Conservation (phyloP, 1,284 basidiomycete genomes). For the Boletellus sp. region DNA sequence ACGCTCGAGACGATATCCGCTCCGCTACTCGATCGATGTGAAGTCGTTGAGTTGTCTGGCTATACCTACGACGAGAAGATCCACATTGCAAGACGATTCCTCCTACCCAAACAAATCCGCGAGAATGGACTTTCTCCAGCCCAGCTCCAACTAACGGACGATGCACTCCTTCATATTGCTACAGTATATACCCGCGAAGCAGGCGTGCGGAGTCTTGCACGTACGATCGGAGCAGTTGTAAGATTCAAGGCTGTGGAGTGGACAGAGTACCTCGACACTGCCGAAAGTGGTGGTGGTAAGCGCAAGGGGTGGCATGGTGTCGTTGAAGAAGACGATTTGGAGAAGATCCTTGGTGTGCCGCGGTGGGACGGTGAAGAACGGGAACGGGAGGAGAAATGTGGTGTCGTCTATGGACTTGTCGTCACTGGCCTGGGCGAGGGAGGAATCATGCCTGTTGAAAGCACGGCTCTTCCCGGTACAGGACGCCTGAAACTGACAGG, state of each 20-base stretch:
- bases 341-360: constrained; percentile 79
- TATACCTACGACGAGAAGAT: constrained; percentile 92
- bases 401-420: constrained; percentile 83
- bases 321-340: constrained; percentile 74
- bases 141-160: constrained; percentile 60
- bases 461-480: constrained; percentile 65
- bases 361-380: constrained; percentile 79
- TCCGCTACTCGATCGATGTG: constrained; percentile 75
- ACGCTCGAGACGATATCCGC: constrained; percentile 84
- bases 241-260: constrained; percentile 88
- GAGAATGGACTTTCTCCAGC: constrained; percentile 62
- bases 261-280: constrained; percentile 64
- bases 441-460: constrained; percentile 82
- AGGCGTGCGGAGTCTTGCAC: constrained; percentile 87
- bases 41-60: constrained; percentile 68
- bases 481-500: constrained; percentile 78
- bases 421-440: constrained; percentile 89
- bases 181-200: constrained; percentile 85
- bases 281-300: constrained; percentile 10
- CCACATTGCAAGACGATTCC: constrained; percentile 81
- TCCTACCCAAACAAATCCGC: constrained; percentile 79
- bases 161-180: constrained; percentile 67
- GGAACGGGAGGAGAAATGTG: constrained; percentile 64
- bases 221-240: constrained; percentile 82
- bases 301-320: constrained; percentile 53